phyloP scores from a whole-genome alignment of 2,329 filamentous ascomycete species.

The Thermothelomyces thermophilus region DNA sequence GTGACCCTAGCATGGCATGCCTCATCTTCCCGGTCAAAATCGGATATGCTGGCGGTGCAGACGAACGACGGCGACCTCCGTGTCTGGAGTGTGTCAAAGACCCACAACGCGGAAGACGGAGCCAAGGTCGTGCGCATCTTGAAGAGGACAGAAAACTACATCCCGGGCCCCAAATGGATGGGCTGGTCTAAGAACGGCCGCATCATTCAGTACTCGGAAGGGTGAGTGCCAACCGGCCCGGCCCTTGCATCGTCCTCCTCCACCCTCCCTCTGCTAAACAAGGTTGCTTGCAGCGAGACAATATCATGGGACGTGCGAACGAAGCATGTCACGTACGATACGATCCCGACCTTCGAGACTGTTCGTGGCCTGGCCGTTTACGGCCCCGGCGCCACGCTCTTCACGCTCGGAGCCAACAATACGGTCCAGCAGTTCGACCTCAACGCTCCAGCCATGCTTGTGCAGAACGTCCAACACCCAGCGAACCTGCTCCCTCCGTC shows the following conservation, averaged over 20 bases:
- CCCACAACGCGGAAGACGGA: slow-evolving; percentile 60
- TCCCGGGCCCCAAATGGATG: slow-evolving; percentile 85
- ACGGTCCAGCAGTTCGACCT: slow-evolving; percentile 94
- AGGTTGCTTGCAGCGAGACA: slow-evolving; percentile 80
- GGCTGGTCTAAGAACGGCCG: slow-evolving; percentile 97
- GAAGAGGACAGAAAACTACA: slow-evolving; percentile 67
- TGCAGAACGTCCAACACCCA: slow-evolving; percentile 80
- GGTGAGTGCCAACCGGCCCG: slow-evolving; percentile 50
- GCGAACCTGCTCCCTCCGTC: slow-evolving; percentile 73
- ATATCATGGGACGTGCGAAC: slow-evolving; percentile 95
- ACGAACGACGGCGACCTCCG: slow-evolving; percentile 85
- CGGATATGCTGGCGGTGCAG: slow-evolving; percentile 94
- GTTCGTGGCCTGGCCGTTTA: slow-evolving; percentile 80
- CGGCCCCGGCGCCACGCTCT: slow-evolving; percentile 83
- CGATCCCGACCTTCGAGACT: slow-evolving; percentile 76
- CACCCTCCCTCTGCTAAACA: too few species aligned
- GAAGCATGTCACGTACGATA: slow-evolving; percentile 90
- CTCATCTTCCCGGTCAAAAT: slow-evolving; percentile 91
- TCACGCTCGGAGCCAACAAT: slow-evolving; percentile 81
- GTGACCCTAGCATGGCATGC: slow-evolving; percentile 90
- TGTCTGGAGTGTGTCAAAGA: slow-evolving; percentile 94
- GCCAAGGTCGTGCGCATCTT: slow-evolving; percentile 86
- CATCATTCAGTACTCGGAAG: slow-evolving; percentile 85
- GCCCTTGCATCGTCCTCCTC: too few species aligned
- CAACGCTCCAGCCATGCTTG: slow-evolving; percentile 71